Evolutionary conservation across 1,284 basidiomycete species (phyloP).

Genomic region (Ceratobasidium sp.): DNA sequence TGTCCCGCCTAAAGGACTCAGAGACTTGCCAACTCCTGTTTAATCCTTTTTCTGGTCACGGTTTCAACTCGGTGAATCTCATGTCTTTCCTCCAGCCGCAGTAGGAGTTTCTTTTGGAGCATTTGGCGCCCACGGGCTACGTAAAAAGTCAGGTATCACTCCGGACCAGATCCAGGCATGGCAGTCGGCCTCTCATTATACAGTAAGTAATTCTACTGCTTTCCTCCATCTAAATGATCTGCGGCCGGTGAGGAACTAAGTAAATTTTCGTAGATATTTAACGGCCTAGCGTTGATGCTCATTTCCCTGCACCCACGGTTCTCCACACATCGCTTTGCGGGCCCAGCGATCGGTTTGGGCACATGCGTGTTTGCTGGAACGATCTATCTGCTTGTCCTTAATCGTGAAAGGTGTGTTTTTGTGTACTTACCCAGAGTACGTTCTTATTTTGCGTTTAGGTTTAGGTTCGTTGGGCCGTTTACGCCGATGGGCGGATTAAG

Average conservation of each 20-base stretch:
- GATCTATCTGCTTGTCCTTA: slow-evolving; percentile 72
- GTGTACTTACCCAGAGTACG: not conserved
- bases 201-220: slow-evolving; percentile 58
- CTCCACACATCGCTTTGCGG: slow-evolving; percentile 71
- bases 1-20: not conserved
- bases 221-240: not conserved
- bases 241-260: not conserved
- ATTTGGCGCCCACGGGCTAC: slow-evolving; percentile 75
- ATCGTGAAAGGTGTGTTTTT: slow-evolving; percentile 62
- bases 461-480: slow-evolving; percentile 73
- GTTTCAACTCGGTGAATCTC: not conserved
- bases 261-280: slow-evolving; percentile 66
- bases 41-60: not conserved
- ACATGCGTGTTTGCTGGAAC: slow-evolving; percentile 75
- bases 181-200: slow-evolving; percentile 71
- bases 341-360: slow-evolving; percentile 73
- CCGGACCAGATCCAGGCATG: slow-evolving; percentile 68
- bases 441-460: slow-evolving; percentile 55
- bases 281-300: slow-evolving; percentile 78
- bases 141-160: slow-evolving; percentile 62
- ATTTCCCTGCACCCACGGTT: slow-evolving; percentile 79
- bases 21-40: not conserved
- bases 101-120: slow-evolving; percentile 72
- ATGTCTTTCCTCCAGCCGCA: slow-evolving; percentile 58
- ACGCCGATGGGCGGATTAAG: slow-evolving; percentile 78